These are phyloP conservation scores for Posidonia australis DNA, from an alignment of 106 monocot genomes.

Conservation along the genomic window DNA sequence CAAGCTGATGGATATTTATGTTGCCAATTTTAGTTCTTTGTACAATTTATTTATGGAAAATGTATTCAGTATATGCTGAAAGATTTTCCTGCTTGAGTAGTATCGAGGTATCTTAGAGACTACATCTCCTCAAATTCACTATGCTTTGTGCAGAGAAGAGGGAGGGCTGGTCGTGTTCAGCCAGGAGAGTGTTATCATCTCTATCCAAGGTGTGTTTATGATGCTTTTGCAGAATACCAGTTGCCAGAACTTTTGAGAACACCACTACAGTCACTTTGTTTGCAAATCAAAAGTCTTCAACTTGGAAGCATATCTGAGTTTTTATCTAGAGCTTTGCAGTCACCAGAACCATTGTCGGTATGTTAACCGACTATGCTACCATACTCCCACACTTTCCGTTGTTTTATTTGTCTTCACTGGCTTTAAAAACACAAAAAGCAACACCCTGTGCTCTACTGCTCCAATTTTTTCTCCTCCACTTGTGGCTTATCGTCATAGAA, in stretches of 20 bases:
- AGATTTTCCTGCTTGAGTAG: no score
- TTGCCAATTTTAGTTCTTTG: no score
- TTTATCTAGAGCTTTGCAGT: conserved; percentile 84
- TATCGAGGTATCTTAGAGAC: background rate
- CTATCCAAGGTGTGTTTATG: conserved; percentile 91
- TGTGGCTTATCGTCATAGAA: background rate
- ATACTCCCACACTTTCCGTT: background rate
- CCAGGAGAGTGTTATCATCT: conserved; percentile 96
- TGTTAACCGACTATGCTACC: background rate
- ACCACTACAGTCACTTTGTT: conserved; percentile 92
- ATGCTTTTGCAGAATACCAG: conserved; percentile 86
- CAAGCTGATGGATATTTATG: no score
- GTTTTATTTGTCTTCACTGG: background rate
- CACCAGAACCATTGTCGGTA: conserved; percentile 90
- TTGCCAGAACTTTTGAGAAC: conserved; percentile 94
- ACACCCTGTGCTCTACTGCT: background rate
- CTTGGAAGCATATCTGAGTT: conserved; percentile 96
- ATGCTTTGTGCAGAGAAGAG: conserved; percentile 59
- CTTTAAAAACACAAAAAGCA: no score
- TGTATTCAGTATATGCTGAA: no score
- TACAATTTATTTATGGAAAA: no score
- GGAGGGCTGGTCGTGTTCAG: conserved; percentile 96
- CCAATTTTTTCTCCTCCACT: background rate
- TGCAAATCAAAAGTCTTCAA: conserved; percentile 90
- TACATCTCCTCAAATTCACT: background rate